Evolutionary conservation across 345 rosid genomes (phyloP), one percentile per base, ranked within the genome.

Genomic region (Murraya koenigii): DNA sequence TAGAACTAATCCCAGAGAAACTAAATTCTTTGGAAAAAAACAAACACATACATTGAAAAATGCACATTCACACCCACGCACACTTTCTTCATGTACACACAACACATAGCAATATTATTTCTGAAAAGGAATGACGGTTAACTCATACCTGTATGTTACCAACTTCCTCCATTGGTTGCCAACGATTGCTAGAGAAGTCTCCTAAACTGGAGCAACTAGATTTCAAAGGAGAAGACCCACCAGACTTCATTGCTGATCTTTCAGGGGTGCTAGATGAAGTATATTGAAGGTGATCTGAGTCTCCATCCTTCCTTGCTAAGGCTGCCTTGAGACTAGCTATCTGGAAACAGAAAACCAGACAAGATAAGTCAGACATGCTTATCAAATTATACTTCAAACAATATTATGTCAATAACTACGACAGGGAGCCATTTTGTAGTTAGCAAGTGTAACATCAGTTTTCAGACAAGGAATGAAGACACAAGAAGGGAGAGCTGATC

Each of bases 261-360:
- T 90, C 94, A 33, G 87, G 87, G 87, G 85, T 91, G 65, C 56
- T 59, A 28, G 89, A 78, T 60, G 49, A 75, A 76, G 90, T 52
- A 66, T 26, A 75, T 76, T 85, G 90, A 76, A 68, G 72, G 19
- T 72, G 83, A 78, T 86, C 89, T 9, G 77, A 75, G 65, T 86
- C 83, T 75, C 80, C 90, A 7, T 87, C 97, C 84, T 87, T 91
- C 82, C 84, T 88, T 47, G 87, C 91, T 75, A 89, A 80, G 76
- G 97, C 94, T 74, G 89, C 82, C 85, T 91, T 93, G 66, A 92
- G 92, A 80, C 80, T 85, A 65, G 92, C 90, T 74, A 93, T 89
- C 98, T 95, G 84, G 28, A 85, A 76, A 47, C 61, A 54, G 52
- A 28, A 25, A 60, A 69, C 26, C 55, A 65, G 15, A 41, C 44